Evolutionary conservation across 148 eudicot genomes (phyloP).

Genomic region (Amaranthus hypochondriacus): DNA sequence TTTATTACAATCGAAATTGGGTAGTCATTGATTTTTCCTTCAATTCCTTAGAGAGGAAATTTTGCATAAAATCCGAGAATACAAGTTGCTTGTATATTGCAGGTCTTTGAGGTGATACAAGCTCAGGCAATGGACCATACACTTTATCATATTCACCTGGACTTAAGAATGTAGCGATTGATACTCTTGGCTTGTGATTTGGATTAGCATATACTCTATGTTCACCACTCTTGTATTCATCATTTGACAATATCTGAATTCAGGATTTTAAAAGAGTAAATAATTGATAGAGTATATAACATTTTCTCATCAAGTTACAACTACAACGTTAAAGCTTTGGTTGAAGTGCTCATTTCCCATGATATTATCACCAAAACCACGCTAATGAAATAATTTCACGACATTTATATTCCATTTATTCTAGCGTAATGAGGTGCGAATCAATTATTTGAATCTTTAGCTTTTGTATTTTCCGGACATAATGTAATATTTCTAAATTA

Average conservation of each 20-base stretch:
- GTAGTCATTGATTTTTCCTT: conserved; percentile 47
- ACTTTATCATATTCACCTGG: conserved; percentile 39
- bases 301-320: too few relatives aligned
- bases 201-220: conserved; percentile 61
- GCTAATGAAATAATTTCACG: too few relatives aligned
- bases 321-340: too few relatives aligned
- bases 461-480: too few relatives aligned
- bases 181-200: conserved; percentile 36
- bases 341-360: too few relatives aligned
- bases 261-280: not conserved
- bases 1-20: conserved; percentile 25
- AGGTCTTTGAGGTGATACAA: conserved; percentile 42
- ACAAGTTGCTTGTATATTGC: conserved; percentile 40
- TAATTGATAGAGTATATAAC: too few relatives aligned
- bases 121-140: conserved; percentile 58
- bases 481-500: too few relatives aligned
- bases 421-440: too few relatives aligned
- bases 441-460: too few relatives aligned
- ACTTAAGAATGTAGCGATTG: conserved; percentile 47
- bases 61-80: conserved; percentile 34
- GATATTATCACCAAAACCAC: too few relatives aligned
- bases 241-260: conserved; percentile 59
- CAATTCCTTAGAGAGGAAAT: conserved; percentile 55
- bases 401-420: too few relatives aligned
- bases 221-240: conserved; percentile 54